Evolutionary conservation across 208 protist genomes (phyloP).

Genomic region (Polymyxa betae): DNA sequence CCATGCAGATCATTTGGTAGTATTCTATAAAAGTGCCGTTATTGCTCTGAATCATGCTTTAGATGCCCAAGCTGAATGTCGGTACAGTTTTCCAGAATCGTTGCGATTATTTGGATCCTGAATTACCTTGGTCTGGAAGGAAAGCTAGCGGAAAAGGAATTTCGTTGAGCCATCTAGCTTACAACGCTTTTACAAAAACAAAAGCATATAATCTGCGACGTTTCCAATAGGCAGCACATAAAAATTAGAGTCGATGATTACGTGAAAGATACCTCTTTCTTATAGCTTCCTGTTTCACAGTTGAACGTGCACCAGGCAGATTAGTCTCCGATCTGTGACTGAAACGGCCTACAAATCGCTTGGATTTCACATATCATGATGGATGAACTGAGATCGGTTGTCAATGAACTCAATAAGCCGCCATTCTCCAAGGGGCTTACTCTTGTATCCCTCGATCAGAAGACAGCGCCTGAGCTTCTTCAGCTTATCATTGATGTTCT

Average conservation of each 20-base stretch:
- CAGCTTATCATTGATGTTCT: constrained; percentile 44
- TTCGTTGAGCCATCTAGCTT: constrained; percentile 48
- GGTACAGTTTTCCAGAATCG: constrained; percentile 46
- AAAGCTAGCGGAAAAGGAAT: constrained; percentile 52
- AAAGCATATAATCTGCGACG: constrained; percentile 54
- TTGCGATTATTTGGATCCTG: constrained; percentile 54
- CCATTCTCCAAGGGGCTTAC: constrained; percentile 34
- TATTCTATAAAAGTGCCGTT: neutral
- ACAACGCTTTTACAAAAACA: constrained; percentile 43
- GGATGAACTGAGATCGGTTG: neutral
- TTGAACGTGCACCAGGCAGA: neutral
- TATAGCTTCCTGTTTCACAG: no score
- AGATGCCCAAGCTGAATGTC: neutral
- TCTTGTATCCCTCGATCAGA: constrained; percentile 7
- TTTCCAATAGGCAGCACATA: neutral
- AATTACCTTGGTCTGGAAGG: constrained; percentile 52
- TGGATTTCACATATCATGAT: neutral
- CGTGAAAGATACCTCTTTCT: neutral
- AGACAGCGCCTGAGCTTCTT: neutral
- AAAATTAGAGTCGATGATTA: neutral
- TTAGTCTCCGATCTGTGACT: neutral
- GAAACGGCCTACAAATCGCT: neutral
- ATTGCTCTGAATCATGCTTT: neutral
- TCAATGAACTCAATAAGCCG: constrained; percentile 47
- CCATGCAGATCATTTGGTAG: constrained; percentile 4